These are phyloP conservation scores for Leishmania mexicana DNA, from an alignment of 208 protist genomes.

Conservation along the genomic window DNA sequence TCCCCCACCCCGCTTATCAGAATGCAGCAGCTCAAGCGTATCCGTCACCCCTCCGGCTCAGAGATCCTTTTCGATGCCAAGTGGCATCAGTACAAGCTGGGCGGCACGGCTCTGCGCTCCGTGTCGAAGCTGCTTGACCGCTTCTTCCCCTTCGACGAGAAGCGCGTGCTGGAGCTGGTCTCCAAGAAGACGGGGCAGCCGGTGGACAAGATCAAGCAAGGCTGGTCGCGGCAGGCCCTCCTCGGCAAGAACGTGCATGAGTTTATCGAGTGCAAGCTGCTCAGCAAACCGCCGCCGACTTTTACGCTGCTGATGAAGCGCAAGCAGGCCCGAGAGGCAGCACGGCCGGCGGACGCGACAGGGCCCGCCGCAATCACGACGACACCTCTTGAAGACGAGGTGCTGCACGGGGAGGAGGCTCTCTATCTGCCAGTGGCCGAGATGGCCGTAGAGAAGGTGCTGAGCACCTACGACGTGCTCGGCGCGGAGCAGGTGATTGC, in stretches of 20 bases:
- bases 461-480: slow-evolving; percentile 59
- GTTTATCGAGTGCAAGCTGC: slow-evolving; percentile 81
- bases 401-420: slow-evolving; percentile 79
- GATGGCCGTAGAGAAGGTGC: slow-evolving; percentile 53
- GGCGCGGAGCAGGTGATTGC: slow-evolving; percentile 78
- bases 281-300: slow-evolving; percentile 64
- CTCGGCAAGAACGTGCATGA: slow-evolving; percentile 90
- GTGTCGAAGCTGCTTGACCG: slow-evolving; percentile 86
- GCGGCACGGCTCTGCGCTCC: slow-evolving; percentile 58
- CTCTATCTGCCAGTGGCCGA: slow-evolving; percentile 72
- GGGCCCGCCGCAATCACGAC: slow-evolving; percentile 18
- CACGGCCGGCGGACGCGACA: slow-evolving; percentile 25
- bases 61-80: slow-evolving; percentile 74
- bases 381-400: slow-evolving; percentile 32
- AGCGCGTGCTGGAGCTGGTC: slow-evolving; percentile 60
- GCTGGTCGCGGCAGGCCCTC: slow-evolving; percentile 78
- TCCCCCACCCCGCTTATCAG: background rate
- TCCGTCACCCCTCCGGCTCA: slow-evolving; percentile 70
- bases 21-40: slow-evolving; percentile 33
- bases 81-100: slow-evolving; percentile 86
- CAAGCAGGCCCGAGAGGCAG: slow-evolving; percentile 19
- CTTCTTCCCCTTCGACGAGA: slow-evolving; percentile 89
- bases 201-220: slow-evolving; percentile 49
- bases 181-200: slow-evolving; percentile 74
- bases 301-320: slow-evolving; percentile 56